Conservation (phyloP, 805 yeast genomes). For the Debaryomyces tyrocola region DNA sequence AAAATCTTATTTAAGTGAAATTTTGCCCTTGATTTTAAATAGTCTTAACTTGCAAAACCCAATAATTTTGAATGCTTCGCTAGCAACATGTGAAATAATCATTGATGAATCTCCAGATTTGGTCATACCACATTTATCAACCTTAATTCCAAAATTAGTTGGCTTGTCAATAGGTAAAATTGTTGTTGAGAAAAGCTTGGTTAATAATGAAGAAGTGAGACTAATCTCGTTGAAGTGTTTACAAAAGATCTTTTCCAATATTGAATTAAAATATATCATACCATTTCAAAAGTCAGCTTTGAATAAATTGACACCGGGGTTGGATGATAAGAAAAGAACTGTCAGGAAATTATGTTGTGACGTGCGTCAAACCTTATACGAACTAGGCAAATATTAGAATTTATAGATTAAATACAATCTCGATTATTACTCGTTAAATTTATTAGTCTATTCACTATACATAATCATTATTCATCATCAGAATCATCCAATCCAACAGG, state of each 20-base stretch:
- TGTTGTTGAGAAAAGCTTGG: conserved; percentile 11
- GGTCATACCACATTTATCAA: conserved; percentile 52
- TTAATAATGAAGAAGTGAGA: conserved; percentile 53
- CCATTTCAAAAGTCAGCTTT: conserved; percentile 55
- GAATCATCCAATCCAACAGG: conserved; percentile 71
- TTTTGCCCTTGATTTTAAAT: conserved; percentile 72
- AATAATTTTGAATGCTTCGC: conserved; percentile 58
- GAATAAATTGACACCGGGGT: conserved; percentile 43
- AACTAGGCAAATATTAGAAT: conserved; percentile 24
- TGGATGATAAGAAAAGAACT: conserved; percentile 73
- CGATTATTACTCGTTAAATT: background rate
- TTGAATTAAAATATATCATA: conserved; percentile 41
- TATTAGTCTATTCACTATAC: background rate
- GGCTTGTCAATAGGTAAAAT: conserved; percentile 25
- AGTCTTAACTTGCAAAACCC: conserved; percentile 51
- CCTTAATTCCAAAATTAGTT: conserved; percentile 57
- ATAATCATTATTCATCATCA: conserved; percentile 18
- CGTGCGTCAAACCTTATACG: conserved; percentile 75
- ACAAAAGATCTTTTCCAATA: conserved; percentile 35
- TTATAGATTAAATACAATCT: background rate
- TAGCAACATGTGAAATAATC: conserved; percentile 55
- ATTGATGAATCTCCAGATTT: conserved; percentile 55
- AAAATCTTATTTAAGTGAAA: conserved; percentile 57
- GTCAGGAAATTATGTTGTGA: conserved; percentile 78
- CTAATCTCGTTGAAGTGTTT: conserved; percentile 58